Evolutionary conservation across 805 yeast species (phyloP).

Genomic region (Candida ulmi): DNA sequence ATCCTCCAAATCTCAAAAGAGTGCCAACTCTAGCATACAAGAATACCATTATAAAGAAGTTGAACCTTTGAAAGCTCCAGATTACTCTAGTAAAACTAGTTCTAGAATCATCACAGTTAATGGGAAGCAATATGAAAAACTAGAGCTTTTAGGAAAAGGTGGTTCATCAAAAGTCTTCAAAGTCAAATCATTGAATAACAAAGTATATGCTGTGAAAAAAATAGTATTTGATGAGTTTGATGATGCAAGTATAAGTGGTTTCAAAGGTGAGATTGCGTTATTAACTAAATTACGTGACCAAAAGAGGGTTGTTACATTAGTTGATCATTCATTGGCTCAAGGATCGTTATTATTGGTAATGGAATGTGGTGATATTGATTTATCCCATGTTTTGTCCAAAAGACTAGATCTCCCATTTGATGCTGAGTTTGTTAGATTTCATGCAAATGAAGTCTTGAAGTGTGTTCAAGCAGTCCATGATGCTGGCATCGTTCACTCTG

Average conservation of each 20-base stretch:
- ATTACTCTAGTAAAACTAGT: conserved; percentile 10
- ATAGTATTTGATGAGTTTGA: conserved; percentile 81
- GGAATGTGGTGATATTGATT: conserved; percentile 94
- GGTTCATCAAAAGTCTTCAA: conserved; percentile 90
- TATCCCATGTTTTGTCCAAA: conserved; percentile 71
- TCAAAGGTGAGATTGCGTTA: conserved; percentile 86
- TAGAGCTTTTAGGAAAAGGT: conserved; percentile 83
- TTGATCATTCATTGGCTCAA: conserved; percentile 66
- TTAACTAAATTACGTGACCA: conserved; percentile 52
- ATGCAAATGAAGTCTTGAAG: conserved; percentile 68
- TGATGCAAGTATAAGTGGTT: conserved; percentile 64
- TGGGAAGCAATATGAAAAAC: conserved; percentile 59
- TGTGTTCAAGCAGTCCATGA: conserved; percentile 88
- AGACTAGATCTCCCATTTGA: conserved; percentile 51
- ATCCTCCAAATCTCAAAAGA: conserved; percentile 1
- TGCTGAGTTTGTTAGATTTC: conserved; percentile 70
- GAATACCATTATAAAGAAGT: conserved; percentile 15
- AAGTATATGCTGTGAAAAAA: conserved; percentile 71
- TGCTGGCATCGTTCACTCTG: conserved; percentile 81
- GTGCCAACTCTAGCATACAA: conserved; percentile 3
- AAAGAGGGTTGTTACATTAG: conserved; percentile 70
- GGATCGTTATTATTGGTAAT: conserved; percentile 68
- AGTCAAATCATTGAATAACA: conserved; percentile 53
- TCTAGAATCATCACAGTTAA: conserved; percentile 39
- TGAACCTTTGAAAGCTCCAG: conserved; percentile 21